phyloP scores from a whole-genome alignment of 331 rosid species.

The Arachis monticola region DNA sequence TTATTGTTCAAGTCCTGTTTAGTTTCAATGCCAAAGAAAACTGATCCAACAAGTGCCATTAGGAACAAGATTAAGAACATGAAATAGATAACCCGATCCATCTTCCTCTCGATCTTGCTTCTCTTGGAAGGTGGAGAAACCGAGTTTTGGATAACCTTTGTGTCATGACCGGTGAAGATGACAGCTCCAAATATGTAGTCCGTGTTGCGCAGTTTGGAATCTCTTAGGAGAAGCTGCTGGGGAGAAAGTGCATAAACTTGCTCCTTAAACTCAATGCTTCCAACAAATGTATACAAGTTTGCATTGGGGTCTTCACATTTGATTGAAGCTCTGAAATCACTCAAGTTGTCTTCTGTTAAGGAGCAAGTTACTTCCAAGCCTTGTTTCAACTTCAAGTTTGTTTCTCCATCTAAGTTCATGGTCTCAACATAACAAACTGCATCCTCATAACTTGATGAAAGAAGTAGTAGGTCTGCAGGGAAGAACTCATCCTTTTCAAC shows the following conservation, averaged over 20 bases:
- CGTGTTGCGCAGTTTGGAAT: slow-evolving; percentile 93
- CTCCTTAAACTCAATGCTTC: slow-evolving; percentile 70
- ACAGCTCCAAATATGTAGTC: slow-evolving; percentile 83
- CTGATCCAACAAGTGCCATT: slow-evolving; percentile 81
- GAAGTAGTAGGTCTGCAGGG: slow-evolving; percentile 90
- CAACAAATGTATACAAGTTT: slow-evolving; percentile 84
- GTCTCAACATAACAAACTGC: slow-evolving; percentile 96
- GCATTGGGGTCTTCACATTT: slow-evolving; percentile 98
- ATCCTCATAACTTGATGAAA: slow-evolving; percentile 93
- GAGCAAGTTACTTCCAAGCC: slow-evolving; percentile 80
- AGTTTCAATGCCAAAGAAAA: slow-evolving; percentile 79
- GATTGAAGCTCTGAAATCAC: slow-evolving; percentile 61
- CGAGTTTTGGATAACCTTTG: slow-evolving; percentile 95
- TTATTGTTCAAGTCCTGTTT: slow-evolving; percentile 73
- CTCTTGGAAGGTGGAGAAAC: slow-evolving; percentile 92
- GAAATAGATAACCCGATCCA: slow-evolving; percentile 88
- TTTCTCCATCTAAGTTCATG: slow-evolving; percentile 98
- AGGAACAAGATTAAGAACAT: slow-evolving; percentile 69
- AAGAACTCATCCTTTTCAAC: slow-evolving; percentile 87
- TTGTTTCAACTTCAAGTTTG: slow-evolving; percentile 88
- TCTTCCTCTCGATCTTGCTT: slow-evolving; percentile 90
- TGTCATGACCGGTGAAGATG: slow-evolving; percentile 86
- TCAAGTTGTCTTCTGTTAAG: slow-evolving; percentile 54
- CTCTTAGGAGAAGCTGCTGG: slow-evolving; percentile 92
- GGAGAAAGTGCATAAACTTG: slow-evolving; percentile 72